Evolutionary conservation across 805 yeast genomes (phyloP), one percentile per base, ranked within the genome.

Genomic region (Schwanniomyces polymorphus): DNA sequence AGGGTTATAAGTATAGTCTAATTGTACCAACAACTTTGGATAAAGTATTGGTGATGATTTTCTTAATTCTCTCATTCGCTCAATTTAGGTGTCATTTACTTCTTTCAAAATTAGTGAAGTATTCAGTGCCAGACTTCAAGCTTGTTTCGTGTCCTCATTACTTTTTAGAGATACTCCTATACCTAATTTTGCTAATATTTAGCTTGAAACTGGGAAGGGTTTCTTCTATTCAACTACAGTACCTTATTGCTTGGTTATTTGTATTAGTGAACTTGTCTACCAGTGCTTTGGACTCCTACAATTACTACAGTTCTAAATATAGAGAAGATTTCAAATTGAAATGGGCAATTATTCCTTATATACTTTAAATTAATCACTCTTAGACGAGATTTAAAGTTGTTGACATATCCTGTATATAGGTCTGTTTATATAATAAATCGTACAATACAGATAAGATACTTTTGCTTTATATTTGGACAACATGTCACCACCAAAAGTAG

Each of bases 101-200:
- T 44, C 63, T 85, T 34, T 68, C 87, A 0, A 42, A 54, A 3
- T 59, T 85, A 39, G 64, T 61, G 17, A 85, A 85, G 58, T 85
- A 85, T 60, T 71, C 80, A 1, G 55, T 75, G 23, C 94, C 95
- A 2, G 60, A 56, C 2, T 60, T 65, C 29, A 61, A 62, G 38
- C 61, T 60, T n/a, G 70, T 78, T 1, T 69, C 81, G 14, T 80
- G 85, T 53, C 86, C 92, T 0, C 95, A 87, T 61, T 87, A 86
- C 55, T 66, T 82, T 16, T 85, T 85, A 60, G 95, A 87, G 58
- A 67, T 84, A 6, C 25, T 76, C 29, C 74, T 87, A 2, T 87
- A 87, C 54, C 40, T 68, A 0, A 57, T 76, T 1, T 54, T 72
- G n/a, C 52, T 60, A 5, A 41, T 58, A 11, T 48, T 65, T 12